Base-by-base conservation (phyloP, 768 basidiomycete species). In the Phlebiopsis flavidoalba region DNA sequence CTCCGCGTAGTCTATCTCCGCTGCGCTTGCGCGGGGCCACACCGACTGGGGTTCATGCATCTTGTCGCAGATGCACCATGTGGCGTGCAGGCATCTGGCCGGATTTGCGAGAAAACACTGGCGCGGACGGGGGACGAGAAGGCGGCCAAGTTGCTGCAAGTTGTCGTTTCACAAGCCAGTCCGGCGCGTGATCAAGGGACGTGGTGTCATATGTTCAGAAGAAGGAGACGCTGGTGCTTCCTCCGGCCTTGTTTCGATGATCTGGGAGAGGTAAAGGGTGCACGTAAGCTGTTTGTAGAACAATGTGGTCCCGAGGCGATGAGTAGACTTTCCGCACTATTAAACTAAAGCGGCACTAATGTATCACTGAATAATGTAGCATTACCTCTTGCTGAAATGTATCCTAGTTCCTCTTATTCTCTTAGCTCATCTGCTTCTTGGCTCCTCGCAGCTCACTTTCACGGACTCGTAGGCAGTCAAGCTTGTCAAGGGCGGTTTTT, bases 41-140 rank as follows among this genome's bases (percentile, higher is more conserved):
- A 63, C 81, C 0, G 76, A 81, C n/a, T n/a, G 5, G 89, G 82
- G 0, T 89, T 94, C 67, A 64, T 89, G 60, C 76, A 82, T 49
- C 71, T 86, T 47, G 73, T 95, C 8, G 90, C 90, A 1, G n/a
- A 66, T 93, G 14, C 92, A 95, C 67, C 93, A 95, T 67, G 71
- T 95, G 22, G 85, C 93, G 11, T 80, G 79, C 53, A 85, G n/a
- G 78, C 65, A 82, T 93, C 26, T 93, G 92, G 92, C 78, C 75
- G 2, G 89, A 91, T 68, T 66, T 88, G 45, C 65, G 65, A n/a
- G 67, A 64, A 1, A 17, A 43, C 10, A 67, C 43, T 3, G 55
- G 45, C 1, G 58, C 8, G 5, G 66, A 54, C 5, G n/a, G 63
- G 56, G 12, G 75, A 80, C 61, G 73, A 72, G 60, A 66, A 64